These are phyloP conservation scores for Carex littledalei DNA, from an alignment of 176 grass and related monocot species.

Conservation along the genomic window DNA sequence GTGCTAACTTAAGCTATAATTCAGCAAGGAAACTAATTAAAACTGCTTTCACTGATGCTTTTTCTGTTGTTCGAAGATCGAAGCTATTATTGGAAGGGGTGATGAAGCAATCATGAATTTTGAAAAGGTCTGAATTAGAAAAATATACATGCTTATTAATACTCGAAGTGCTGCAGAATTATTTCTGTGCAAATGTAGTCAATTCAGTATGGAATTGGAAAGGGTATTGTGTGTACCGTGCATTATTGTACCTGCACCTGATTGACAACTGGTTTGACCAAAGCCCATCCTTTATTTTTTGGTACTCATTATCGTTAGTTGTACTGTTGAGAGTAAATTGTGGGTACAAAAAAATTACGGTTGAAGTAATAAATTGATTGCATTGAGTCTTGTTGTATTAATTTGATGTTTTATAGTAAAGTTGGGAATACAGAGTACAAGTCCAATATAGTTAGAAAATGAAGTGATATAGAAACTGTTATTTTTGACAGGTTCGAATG, in stretches of 20 bases:
- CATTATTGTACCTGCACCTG: neutral
- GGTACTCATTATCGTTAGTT: neutral
- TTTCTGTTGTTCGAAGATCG: constrained; percentile 54
- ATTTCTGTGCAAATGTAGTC: constrained; percentile 14
- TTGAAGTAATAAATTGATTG: neutral
- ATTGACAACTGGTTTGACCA: neutral
- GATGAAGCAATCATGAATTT: constrained; percentile 92
- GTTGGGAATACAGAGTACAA: neutral
- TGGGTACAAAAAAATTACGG: neutral
- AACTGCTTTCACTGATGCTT: neutral
- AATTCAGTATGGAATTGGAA: neutral
- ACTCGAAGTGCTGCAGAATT: neutral
- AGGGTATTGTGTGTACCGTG: neutral
- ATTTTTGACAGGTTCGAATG: constrained; percentile 51
- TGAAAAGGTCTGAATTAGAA: constrained; percentile 69
- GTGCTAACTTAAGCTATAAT: neutral
- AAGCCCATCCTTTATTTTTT: neutral
- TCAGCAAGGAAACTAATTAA: neutral
- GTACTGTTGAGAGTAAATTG: neutral
- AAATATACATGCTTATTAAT: neutral
- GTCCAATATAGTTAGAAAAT: neutral
- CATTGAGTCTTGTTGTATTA: neutral
- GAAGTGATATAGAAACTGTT: neutral
- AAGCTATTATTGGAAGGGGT: constrained; percentile 82
- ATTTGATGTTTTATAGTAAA: neutral